Evolutionary conservation across 805 yeast genomes (phyloP).

Genomic region (Saturnispora dispora): DNA sequence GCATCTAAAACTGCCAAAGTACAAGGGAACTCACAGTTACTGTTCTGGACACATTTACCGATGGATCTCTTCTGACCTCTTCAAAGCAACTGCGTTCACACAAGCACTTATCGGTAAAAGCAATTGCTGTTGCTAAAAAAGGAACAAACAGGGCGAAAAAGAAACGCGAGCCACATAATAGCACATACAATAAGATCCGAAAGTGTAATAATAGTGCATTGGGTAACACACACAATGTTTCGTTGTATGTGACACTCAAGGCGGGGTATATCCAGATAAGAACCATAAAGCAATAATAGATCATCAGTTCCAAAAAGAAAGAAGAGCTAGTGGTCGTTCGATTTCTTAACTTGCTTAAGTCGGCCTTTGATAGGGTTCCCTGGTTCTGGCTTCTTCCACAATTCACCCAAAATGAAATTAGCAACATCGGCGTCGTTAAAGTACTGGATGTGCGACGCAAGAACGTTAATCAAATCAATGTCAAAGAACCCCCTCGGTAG

Average conservation of each 20-base stretch:
- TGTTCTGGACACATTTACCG: too few species aligned
- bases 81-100: background rate
- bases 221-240: background rate
- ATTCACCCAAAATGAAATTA: conserved; percentile 61
- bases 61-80: background rate
- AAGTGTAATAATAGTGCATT: background rate
- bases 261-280: background rate
- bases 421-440: conserved; percentile 83
- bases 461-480: conserved; percentile 66
- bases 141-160: background rate
- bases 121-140: background rate
- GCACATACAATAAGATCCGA: background rate
- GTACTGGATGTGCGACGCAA: conserved; percentile 83
- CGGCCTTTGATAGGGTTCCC: background rate
- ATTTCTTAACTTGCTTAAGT: background rate
- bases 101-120: background rate
- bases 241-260: background rate
- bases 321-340: background rate
- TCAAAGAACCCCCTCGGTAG: conserved; percentile 74
- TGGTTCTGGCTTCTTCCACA: conserved; percentile 23
- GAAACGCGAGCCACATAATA: background rate
- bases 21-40: too few species aligned
- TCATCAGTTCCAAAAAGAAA: background rate
- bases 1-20: too few species aligned
- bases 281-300: background rate